These are phyloP conservation scores for Biscogniauxia mediterranea DNA, from an alignment of 2,329 filamentous ascomycete species.

Conservation along the genomic window DNA sequence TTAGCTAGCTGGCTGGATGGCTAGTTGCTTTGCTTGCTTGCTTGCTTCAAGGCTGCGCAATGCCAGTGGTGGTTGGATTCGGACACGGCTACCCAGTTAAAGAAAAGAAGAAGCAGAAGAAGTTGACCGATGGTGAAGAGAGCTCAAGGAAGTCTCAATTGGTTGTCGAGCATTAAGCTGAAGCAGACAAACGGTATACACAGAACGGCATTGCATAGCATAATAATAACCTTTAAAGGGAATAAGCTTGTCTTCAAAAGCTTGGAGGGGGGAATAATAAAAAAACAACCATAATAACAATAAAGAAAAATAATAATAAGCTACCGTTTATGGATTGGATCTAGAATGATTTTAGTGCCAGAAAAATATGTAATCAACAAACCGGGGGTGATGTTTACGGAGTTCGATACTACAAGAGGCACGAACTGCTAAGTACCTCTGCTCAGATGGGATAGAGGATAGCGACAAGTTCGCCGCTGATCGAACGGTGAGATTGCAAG, in stretches of 20 bases:
- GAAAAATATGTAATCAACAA: slow-evolving; percentile 9
- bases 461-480: neutral
- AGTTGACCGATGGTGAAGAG: neutral
- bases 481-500: slow-evolving; percentile 2
- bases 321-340: neutral
- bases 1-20: too few species aligned
- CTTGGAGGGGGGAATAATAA: neutral
- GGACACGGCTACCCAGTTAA: too few species aligned
- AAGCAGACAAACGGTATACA: neutral
- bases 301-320: neutral
- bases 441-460: neutral
- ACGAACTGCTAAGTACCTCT: slow-evolving; percentile 10
- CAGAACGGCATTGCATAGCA: neutral
- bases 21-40: too few species aligned
- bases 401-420: slow-evolving; percentile 22
- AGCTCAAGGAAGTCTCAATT: neutral
- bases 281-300: slow-evolving; percentile 5
- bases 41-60: neutral
- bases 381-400: slow-evolving; percentile 23
- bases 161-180: neutral
- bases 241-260: neutral
- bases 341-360: slow-evolving; percentile 5
- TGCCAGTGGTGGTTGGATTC: neutral
- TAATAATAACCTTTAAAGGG: neutral
- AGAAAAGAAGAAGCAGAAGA: neutral